These are phyloP conservation scores for Mollisia scopiformis DNA, from an alignment of 2,329 filamentous ascomycete genomes.

Conservation along the genomic window DNA sequence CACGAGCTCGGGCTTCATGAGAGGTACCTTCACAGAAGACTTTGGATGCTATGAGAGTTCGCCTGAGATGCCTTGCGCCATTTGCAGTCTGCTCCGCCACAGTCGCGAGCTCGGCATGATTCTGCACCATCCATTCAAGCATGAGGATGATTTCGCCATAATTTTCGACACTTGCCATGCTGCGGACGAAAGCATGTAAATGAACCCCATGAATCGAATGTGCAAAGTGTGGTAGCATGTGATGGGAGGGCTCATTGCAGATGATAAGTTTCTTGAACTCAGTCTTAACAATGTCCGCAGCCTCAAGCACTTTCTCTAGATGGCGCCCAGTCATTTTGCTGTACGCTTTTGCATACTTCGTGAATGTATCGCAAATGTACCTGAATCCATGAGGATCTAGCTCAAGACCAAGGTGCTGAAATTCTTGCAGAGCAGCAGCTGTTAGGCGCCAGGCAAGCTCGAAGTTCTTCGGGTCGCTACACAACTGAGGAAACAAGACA, in stretches of 20 bases:
- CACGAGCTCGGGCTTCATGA: constrained; percentile 19
- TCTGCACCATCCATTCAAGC: constrained; percentile 59
- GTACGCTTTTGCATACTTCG: constrained; percentile 31
- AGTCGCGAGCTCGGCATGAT: constrained; percentile 42
- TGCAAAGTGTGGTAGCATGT: constrained; percentile 38
- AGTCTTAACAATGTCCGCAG: constrained; percentile 35
- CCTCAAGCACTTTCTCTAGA: constrained; percentile 8
- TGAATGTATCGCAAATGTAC: constrained; percentile 29
- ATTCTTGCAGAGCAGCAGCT: constrained; percentile 25
- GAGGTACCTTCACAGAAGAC: constrained; percentile 21
- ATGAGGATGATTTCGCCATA: constrained; percentile 58
- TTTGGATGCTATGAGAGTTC: constrained; percentile 28
- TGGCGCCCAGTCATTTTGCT: constrained; percentile 3
- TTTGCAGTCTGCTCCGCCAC: constrained; percentile 23
- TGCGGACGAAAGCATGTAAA: constrained; percentile 64
- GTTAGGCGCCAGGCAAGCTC: constrained; percentile 32
- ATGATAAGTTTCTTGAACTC: constrained; percentile 36
- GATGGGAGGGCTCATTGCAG: constrained; percentile 1
- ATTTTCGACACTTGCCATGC: constrained; percentile 64
- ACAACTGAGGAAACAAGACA: constrained; percentile 21
- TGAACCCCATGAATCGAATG: constrained; percentile 48
- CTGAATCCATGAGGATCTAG: constrained; percentile 34
- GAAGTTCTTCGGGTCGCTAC: constrained; percentile 26
- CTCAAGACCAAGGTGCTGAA: constrained; percentile 30
- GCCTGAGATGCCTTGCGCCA: constrained; percentile 19